These are phyloP conservation scores for Fraxinus paxiana DNA, from an alignment of 305 asterid species.

Conservation along the genomic window DNA sequence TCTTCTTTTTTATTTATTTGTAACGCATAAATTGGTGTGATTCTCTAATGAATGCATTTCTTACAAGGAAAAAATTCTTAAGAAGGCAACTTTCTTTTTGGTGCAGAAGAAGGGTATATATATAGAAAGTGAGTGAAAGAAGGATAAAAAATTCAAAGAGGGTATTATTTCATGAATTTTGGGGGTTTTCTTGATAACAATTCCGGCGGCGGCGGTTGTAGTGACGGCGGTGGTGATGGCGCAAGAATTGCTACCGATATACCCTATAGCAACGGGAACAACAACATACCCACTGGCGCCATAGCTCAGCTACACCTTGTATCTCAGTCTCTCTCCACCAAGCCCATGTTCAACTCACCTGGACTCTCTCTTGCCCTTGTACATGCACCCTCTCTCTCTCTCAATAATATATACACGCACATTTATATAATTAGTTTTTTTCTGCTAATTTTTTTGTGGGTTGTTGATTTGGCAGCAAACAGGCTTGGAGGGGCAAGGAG, in stretches of 20 bases:
- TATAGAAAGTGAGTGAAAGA: not conserved
- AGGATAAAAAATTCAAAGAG: not conserved
- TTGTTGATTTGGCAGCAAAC: constrained; percentile 50
- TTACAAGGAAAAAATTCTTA: not conserved
- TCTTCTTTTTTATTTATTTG: not conserved
- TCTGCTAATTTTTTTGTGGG: not conserved
- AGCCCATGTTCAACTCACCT: constrained; percentile 42
- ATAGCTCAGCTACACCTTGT: constrained; percentile 53
- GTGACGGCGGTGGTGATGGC: constrained; percentile 30
- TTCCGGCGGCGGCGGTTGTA: constrained; percentile 37
- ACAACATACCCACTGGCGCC: constrained; percentile 45
- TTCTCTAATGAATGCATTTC: not conserved
- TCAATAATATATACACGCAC: not conserved
- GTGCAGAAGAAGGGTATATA: not conserved
- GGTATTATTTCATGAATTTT: constrained; percentile 66
- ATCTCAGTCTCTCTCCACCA: constrained; percentile 47
- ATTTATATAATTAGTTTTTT: not conserved
- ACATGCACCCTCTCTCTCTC: not conserved
- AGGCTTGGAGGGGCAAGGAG: constrained; percentile 72
- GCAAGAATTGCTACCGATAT: constrained; percentile 47
- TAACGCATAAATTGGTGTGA: not conserved
- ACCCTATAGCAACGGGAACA: constrained; percentile 26
- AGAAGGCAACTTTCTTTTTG: not conserved
- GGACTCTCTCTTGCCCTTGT: constrained; percentile 53
- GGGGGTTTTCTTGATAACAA: constrained; percentile 65